Evolutionary conservation across 169 alveolate genomes (phyloP).

Genomic region (Cryptosporidium xiaoi): DNA sequence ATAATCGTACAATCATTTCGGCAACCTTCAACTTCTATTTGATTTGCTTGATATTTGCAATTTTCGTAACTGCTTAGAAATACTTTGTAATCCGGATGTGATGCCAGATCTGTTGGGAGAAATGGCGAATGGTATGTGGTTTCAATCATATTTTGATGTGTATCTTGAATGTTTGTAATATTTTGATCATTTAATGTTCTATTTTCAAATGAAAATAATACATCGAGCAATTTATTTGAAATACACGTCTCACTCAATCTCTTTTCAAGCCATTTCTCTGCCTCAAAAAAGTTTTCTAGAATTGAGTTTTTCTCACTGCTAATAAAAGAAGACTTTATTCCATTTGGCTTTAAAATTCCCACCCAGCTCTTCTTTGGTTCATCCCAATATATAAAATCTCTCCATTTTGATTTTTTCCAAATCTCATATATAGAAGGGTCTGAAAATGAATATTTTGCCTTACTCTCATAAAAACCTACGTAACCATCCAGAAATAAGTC

Average conservation of each 20-base stretch:
- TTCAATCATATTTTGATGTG: background rate
- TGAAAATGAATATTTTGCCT: constrained; percentile 28
- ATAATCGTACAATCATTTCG: constrained; percentile 4
- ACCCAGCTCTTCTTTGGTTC: constrained; percentile 33
- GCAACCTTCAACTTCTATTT: background rate
- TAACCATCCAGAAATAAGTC: constrained; percentile 13
- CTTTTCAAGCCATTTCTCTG: constrained; percentile 58
- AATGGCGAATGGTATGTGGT: constrained; percentile 41
- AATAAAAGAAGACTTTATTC: constrained; percentile 16
- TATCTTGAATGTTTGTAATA: background rate
- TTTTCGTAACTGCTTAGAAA: background rate
- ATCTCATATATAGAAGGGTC: constrained; percentile 22
- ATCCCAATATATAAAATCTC: constrained; percentile 59
- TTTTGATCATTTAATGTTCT: background rate
- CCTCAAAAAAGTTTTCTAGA: constrained; percentile 22
- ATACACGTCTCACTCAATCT: constrained; percentile 53
- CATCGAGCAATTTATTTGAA: constrained; percentile 10
- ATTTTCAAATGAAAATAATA: background rate
- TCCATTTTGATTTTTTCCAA: constrained; percentile 70
- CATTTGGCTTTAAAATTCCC: constrained; percentile 54
- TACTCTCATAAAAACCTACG: background rate
- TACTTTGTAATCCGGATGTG: constrained; percentile 63
- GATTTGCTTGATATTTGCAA: constrained; percentile 5
- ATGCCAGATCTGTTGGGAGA: constrained; percentile 69
- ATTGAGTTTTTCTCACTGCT: constrained; percentile 6